Percentiles rank a stretch among this genome's conserved stretches.
phyloP scores from a whole-genome alignment of 257 asterid species.

The Phtheirospermum japonicum region DNA sequence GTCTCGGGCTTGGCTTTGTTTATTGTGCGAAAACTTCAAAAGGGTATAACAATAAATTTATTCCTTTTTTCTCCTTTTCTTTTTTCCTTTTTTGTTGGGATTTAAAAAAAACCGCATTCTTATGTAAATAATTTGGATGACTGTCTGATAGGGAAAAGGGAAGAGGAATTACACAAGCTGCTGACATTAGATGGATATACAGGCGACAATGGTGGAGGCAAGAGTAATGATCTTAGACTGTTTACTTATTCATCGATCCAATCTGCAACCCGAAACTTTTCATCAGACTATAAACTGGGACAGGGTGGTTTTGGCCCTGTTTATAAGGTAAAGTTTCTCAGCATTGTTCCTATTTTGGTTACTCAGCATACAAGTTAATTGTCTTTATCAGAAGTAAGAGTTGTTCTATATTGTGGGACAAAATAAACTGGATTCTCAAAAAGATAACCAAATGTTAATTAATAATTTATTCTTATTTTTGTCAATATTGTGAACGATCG shows the following conservation, averaged over 20 bases:
- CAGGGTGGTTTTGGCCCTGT: conserved; percentile 72
- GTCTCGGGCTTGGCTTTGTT: conserved; percentile 24
- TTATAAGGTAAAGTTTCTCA: conserved; percentile 36
- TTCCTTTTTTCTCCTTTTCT: too few relatives aligned
- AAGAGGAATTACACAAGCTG: conserved; percentile 33
- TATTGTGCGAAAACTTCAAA: conserved; percentile 22
- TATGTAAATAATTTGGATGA: conserved; percentile 10
- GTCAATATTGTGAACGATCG: too few relatives aligned
- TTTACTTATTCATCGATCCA: conserved; percentile 41
- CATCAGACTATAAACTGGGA: conserved; percentile 46
- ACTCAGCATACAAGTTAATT: background rate
- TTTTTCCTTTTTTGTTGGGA: too few relatives aligned
- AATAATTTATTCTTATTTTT: too few relatives aligned
- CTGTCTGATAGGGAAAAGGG: conserved; percentile 29
- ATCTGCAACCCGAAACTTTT: conserved; percentile 53
- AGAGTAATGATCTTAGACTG: conserved; percentile 41
- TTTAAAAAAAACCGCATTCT: too few relatives aligned
- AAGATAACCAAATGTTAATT: too few relatives aligned
- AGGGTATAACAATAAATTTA: conserved; percentile 18
- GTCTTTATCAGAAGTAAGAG: too few relatives aligned
- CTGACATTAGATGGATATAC: conserved; percentile 42
- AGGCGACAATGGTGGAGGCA: conserved; percentile 35
- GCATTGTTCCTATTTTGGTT: background rate
- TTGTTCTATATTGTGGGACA: too few relatives aligned
- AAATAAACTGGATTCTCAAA: too few relatives aligned